These are phyloP conservation scores for Fragilariopsis cylindrus DNA, from an alignment of 108 stramenopile genomes.

Conservation along the genomic window DNA sequence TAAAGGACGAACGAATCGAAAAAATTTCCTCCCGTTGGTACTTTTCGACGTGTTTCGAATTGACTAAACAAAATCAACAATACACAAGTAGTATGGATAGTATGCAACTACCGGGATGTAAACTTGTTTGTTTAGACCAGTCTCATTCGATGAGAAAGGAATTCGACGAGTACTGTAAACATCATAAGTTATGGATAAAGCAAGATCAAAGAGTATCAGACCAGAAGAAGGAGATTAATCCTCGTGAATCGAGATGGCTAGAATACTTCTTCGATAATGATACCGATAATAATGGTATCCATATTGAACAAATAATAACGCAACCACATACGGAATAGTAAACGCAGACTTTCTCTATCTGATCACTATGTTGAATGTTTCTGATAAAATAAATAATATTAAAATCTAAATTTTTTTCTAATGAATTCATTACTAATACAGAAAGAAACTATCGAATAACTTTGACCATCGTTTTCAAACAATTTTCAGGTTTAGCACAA, in stretches of 20 bases:
- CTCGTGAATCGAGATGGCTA: constrained; percentile 4
- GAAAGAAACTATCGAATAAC: too few species aligned
- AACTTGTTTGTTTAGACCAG: constrained; percentile 30
- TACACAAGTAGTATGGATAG: constrained; percentile 33
- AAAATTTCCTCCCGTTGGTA: constrained; percentile 60
- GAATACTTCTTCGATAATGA: constrained; percentile 3
- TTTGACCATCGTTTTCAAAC: constrained; percentile 1
- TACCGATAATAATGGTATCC: too few species aligned
- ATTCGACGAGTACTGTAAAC: constrained; percentile 50
- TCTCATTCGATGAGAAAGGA: constrained; percentile 19
- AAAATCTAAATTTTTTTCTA: too few species aligned
- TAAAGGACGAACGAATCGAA: constrained; percentile 66
- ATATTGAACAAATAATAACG: background rate
- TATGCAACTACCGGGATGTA: constrained; percentile 46
- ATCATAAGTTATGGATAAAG: constrained; percentile 51
- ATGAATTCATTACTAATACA: too few species aligned
- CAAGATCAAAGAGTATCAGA: constrained; percentile 35
- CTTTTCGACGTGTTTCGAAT: constrained; percentile 50
- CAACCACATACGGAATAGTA: background rate
- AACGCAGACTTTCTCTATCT: too few species aligned
- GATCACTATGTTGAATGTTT: too few species aligned
- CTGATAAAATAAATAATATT: too few species aligned
- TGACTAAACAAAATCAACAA: background rate
- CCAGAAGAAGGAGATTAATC: background rate
- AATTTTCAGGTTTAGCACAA: constrained; percentile 10